Conservation (phyloP, 805 yeast species). For the Wickerhamiella azymoides region DNA sequence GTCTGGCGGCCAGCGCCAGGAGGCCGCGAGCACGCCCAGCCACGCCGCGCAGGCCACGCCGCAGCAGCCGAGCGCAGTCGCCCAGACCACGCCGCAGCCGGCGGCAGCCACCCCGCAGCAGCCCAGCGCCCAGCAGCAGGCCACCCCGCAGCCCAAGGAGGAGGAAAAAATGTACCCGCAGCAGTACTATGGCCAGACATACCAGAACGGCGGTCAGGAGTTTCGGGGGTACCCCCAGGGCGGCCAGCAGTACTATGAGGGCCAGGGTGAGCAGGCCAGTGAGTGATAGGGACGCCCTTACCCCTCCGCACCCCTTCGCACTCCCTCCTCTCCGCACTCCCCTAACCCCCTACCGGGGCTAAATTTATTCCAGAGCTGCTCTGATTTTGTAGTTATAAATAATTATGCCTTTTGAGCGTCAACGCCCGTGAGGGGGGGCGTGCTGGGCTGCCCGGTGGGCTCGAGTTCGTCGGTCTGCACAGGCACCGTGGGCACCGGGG, state of each 20-base stretch:
- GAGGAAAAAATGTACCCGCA: slow-evolving; percentile 1
- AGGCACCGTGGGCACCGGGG: no score
- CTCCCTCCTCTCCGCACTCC: no score
- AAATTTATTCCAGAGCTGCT: not conserved
- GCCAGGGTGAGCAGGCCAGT: not conserved
- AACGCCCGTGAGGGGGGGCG: no score
- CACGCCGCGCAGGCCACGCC: no score
- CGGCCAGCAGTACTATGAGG: slow-evolving; percentile 4
- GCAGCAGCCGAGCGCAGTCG: not conserved
- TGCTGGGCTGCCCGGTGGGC: no score
- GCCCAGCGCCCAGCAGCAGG: slow-evolving; percentile 14
- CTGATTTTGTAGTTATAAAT: not conserved
- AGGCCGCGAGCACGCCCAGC: slow-evolving; percentile 3
- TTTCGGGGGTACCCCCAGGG: slow-evolving; percentile 2
- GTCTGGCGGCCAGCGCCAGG: slow-evolving; percentile 1
- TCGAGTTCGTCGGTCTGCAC: no score
- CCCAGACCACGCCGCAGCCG: not conserved
- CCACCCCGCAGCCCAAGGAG: slow-evolving; percentile 6
- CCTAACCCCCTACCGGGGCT: no score
- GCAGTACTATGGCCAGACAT: not conserved
- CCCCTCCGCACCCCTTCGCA: no score
- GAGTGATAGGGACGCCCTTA: no score
- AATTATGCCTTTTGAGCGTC: not conserved
- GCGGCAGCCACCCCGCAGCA: slow-evolving; percentile 6
- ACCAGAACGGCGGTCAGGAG: slow-evolving; percentile 5